Conservation (phyloP, 2,329 filamentous ascomycete genomes). For the Verticillium dahliae region DNA sequence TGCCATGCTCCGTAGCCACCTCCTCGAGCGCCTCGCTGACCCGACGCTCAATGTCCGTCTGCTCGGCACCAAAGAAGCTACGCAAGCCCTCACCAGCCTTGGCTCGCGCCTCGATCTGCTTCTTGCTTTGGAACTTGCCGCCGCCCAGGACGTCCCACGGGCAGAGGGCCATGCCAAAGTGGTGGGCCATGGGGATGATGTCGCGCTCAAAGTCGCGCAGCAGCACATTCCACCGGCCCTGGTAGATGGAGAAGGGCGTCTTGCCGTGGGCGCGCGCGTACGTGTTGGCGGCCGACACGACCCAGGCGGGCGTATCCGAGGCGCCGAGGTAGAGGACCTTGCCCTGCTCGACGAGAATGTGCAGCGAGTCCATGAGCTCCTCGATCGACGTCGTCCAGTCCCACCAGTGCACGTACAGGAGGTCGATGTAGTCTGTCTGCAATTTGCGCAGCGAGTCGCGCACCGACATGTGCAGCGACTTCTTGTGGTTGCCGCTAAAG, state of each 20-base stretch:
- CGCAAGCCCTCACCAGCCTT: constrained; percentile 31
- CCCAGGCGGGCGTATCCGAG: constrained; percentile 32
- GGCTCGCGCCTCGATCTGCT: constrained; percentile 22
- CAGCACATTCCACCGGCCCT: constrained; percentile 29
- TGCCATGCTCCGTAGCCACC: constrained; percentile 49
- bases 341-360: constrained; percentile 31
- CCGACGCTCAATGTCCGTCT: constrained; percentile 41
- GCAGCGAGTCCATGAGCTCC: constrained; percentile 34
- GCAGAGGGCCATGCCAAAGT: constrained; percentile 42
- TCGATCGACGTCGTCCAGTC: constrained; percentile 33
- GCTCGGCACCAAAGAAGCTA: constrained; percentile 16
- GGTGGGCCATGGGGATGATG: constrained; percentile 33
- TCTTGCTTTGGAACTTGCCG: constrained; percentile 40
- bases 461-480: constrained; percentile 33
- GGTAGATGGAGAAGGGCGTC: constrained; percentile 30
- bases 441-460: constrained; percentile 37
- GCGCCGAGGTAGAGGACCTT: constrained; percentile 35
- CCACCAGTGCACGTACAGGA: constrained; percentile 39
- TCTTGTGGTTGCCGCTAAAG: constrained; percentile 34
- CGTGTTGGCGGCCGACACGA: constrained; percentile 29
- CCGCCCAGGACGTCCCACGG: constrained; percentile 55
- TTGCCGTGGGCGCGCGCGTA: constrained; percentile 27
- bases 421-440: constrained; percentile 35
- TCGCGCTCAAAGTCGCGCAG: constrained; percentile 31
- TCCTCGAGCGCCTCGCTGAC: constrained; percentile 53